Conservation (phyloP, 345 rosid genomes). For the Melastoma malabathricum region DNA sequence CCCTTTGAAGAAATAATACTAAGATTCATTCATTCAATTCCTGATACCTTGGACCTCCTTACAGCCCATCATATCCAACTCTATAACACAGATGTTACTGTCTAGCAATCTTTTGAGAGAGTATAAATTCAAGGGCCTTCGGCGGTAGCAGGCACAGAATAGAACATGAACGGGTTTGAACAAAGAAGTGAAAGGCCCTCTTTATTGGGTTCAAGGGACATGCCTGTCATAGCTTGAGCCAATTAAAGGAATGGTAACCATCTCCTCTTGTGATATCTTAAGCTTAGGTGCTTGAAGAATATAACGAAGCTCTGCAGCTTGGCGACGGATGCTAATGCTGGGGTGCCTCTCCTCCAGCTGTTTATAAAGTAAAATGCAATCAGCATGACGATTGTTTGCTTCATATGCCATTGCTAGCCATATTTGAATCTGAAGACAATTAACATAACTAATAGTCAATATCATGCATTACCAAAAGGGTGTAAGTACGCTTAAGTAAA, state of each 20-base stretch:
- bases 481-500: neutral
- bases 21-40: too few species aligned
- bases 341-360: constrained; percentile 83
- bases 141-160: too few species aligned
- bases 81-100: too few species aligned
- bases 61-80: too few species aligned
- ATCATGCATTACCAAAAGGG: neutral
- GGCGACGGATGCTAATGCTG: constrained; percentile 66
- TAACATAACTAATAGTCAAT: neutral
- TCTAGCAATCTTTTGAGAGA: too few species aligned
- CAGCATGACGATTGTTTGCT: constrained; percentile 75
- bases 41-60: too few species aligned
- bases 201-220: neutral
- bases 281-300: constrained; percentile 92
- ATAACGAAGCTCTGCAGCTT: constrained; percentile 84
- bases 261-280: constrained; percentile 82
- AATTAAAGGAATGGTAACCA: constrained; percentile 72
- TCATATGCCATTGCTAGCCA: constrained; percentile 99
- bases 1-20: too few species aligned
- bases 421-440: constrained; percentile 65
- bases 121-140: too few species aligned
- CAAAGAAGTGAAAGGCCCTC: neutral
- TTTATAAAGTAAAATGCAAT: constrained; percentile 79
- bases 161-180: neutral
- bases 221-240: constrained; percentile 81